These are phyloP conservation scores for Oehlia diaphana DNA, from an alignment of 192 early-diverging fungal genomes.

Conservation along the genomic window DNA sequence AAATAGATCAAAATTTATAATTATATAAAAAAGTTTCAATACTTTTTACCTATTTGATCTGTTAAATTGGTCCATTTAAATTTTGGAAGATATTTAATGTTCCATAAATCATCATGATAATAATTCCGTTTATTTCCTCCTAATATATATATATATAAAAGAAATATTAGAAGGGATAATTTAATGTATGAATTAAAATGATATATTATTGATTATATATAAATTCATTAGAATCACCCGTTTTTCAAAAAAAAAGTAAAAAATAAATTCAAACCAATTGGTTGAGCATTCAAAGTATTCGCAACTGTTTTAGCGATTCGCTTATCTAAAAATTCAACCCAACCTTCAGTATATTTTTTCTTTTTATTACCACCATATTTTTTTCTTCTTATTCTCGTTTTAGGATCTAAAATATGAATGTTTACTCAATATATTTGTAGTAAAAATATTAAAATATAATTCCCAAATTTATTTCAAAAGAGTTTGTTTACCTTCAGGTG, in stretches of 20 bases:
- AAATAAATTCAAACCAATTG: slow-evolving; percentile 59
- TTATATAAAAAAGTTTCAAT: not conserved
- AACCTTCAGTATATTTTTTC: slow-evolving; percentile 90
- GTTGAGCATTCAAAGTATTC: slow-evolving; percentile 72
- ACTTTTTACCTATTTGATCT: slow-evolving; percentile 79
- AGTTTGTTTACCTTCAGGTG: slow-evolving; percentile 67
- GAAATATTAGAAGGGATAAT: not conserved
- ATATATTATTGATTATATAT: no score
- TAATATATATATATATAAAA: not conserved
- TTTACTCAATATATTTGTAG: not conserved
- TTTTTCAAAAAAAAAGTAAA: no score
- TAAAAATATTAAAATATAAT: not conserved
- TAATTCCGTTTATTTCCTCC: slow-evolving; percentile 80
- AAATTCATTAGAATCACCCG: no score
- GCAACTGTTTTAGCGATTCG: slow-evolving; percentile 81
- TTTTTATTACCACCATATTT: slow-evolving; percentile 86
- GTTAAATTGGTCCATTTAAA: slow-evolving; percentile 98
- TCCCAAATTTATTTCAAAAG: not conserved
- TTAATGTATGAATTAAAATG: not conserved
- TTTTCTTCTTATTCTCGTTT: slow-evolving; percentile 72
- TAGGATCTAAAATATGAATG: slow-evolving; percentile 48
- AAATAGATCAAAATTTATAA: not conserved
- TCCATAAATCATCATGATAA: slow-evolving; percentile 97
- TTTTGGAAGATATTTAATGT: slow-evolving; percentile 90
- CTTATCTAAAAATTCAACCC: slow-evolving; percentile 97